A percentile compares a stretch with the other conserved stretches of the same genome.
phyloP scores from a whole-genome alignment of 257 asterid species.

The Fraxinus quadrangulata region DNA sequence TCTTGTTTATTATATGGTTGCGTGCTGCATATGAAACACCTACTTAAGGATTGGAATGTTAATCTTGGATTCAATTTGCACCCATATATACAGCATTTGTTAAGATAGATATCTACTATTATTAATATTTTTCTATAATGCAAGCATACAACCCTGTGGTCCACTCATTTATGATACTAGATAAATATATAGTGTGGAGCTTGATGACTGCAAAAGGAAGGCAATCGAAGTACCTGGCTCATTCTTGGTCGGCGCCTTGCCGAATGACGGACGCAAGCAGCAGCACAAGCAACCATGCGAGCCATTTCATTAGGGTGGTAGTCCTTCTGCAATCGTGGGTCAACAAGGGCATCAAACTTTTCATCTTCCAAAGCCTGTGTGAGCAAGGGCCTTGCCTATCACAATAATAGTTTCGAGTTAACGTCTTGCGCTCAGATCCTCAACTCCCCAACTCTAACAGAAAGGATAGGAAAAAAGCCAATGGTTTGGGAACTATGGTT shows the following conservation, averaged over 20 bases:
- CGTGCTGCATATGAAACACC: not conserved
- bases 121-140: not conserved
- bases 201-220: not conserved
- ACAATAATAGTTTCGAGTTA: slow-evolving; percentile 12
- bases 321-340: slow-evolving; percentile 44
- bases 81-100: not conserved
- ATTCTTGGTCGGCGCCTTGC: slow-evolving; percentile 84
- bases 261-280: slow-evolving; percentile 87
- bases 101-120: not conserved
- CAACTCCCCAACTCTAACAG: not conserved
- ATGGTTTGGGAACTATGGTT: not conserved
- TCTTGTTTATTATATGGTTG: not conserved
- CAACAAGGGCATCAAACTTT: slow-evolving; percentile 58
- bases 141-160: not conserved
- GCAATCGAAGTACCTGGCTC: slow-evolving; percentile 64
- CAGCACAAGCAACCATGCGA: slow-evolving; percentile 86
- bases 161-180: not conserved
- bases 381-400: slow-evolving; percentile 81
- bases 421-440: not conserved
- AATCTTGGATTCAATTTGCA: not conserved
- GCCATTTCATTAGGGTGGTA: slow-evolving; percentile 62
- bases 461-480: not conserved
- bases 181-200: not conserved
- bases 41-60: not conserved
- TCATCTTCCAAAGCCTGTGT: slow-evolving; percentile 73